Evolutionary conservation across 108 stramenopile species (phyloP), one percentile per base, ranked within the genome.

Genomic region (Nitzschia sp.): DNA sequence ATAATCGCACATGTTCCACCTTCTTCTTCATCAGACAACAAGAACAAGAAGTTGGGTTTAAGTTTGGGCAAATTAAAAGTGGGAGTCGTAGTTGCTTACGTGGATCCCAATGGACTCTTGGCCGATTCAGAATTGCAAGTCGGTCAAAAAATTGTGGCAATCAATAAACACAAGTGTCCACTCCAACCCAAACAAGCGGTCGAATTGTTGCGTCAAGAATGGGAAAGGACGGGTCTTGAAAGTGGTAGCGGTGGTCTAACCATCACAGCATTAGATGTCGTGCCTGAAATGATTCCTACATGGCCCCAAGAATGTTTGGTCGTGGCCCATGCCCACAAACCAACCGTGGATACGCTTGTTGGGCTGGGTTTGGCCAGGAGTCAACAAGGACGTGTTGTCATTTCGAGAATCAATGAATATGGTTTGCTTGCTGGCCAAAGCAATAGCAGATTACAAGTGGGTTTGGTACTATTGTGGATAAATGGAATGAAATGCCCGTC

Each of bases 371-470:
- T 51, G 4, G 4, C 11, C 21, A 17, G 21, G 21, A 51, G 49
- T 61, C 18, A 6, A 5, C 60, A 61, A 42, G 35, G 60, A 9
- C 60, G 60, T 2, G 15, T 61, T 21, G 60, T 42, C 36, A 61
- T 61, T 23, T 38, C 35, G 15, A 11, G 29, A 28, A 35, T 74
- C 17, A 9, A 6, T 47, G 35, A 34, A 6, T 35, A 58, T 24
- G 74, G 74, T 8, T 38, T 59, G 45, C 67, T 74, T 59, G 64
- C 58, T 11, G 2, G 45, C 6, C 60, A 57, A 15, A 24, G 25
- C 2, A n/a, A n/a, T n/a, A n/a, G n/a, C n/a, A n/a, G n/a, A n/a
- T 35, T 74, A 24, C 58, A 35, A 19, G 64, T 51, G 4, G 74
- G 74, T 21, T 53, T 66, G 38, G 33, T 54, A 29, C 21, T 74